phyloP scores from a whole-genome alignment of 345 rosid genomes.

The Camelina hispida region DNA sequence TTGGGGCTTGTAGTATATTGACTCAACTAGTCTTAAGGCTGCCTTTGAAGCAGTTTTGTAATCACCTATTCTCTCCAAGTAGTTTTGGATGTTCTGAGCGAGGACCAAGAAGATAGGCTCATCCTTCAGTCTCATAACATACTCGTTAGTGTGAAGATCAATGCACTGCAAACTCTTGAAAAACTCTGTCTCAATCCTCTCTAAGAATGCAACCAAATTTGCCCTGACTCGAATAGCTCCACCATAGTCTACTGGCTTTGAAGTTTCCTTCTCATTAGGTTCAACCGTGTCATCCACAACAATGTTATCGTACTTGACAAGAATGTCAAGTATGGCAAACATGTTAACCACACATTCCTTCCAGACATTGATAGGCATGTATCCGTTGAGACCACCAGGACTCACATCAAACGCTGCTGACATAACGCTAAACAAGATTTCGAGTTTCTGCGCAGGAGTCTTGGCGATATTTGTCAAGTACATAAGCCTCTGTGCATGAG shows the following conservation, averaged over 20 bases:
- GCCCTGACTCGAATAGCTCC: slow-evolving; percentile 82
- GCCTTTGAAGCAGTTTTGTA: slow-evolving; percentile 77
- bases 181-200: slow-evolving; percentile 79
- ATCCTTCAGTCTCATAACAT: slow-evolving; percentile 78
- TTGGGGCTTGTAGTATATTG: slow-evolving; percentile 85
- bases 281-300: slow-evolving; percentile 71
- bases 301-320: slow-evolving; percentile 65
- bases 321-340: slow-evolving; percentile 77
- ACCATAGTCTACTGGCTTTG: slow-evolving; percentile 64
- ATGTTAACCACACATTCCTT: slow-evolving; percentile 80
- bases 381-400: slow-evolving; percentile 72
- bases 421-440: slow-evolving; percentile 78
- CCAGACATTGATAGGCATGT: slow-evolving; percentile 92
- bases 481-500: slow-evolving; percentile 45
- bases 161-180: slow-evolving; percentile 92
- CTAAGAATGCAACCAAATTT: slow-evolving; percentile 80
- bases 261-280: slow-evolving; percentile 83
- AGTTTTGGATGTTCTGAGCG: slow-evolving; percentile 85
- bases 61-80: slow-evolving; percentile 64
- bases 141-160: slow-evolving; percentile 90
- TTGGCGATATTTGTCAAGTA: slow-evolving; percentile 86
- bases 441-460: slow-evolving; percentile 96
- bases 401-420: slow-evolving; percentile 93
- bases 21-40: slow-evolving; percentile 74
- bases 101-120: slow-evolving; percentile 79